Evolutionary conservation across 352 stramenopile species (phyloP), one percentile per base, ranked within the genome.

Genomic region (Albugo laibachii): DNA sequence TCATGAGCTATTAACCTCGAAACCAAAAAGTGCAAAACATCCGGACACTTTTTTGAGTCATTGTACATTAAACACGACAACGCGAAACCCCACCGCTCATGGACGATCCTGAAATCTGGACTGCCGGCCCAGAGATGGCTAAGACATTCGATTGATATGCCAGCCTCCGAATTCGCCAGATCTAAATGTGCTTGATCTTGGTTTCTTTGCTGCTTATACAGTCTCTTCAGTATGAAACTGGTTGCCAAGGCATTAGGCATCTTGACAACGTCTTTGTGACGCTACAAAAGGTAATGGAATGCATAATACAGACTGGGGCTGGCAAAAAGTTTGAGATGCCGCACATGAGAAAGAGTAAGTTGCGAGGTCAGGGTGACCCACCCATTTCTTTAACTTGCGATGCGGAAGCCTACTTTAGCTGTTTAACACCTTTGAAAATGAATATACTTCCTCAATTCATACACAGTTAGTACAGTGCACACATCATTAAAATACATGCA

Each of bases 141-240:
- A 47, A 47, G 27, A 56, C 21, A 56, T 56, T 24, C 43, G 38
- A 16, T 19, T 52, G 13, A 19, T 47, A 4, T 50, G 35, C 15
- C 50, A 56, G 27, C 45, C 50, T 2, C 21, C 50, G n/a, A 43
- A 52, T 11, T 56, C 50, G 1, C 44, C 50, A 14, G 44, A 56
- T 20, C 36, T 56, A 20, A 56, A 56, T 47, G 45, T 56, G 14
- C 50, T 56, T 14, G 50, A 56, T 46, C 45, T 56, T 20, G 44
- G 43, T n/a, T 52, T 51, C 21, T 56, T 56, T 31, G 36, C 46
- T 36, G 19, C 50, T n/a, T 8, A 52, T 56, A 8, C 50, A 56
- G 42, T n/a, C 34, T 11, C 19, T 56, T 31, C 50, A 56, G 45
- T 36, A 55, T 14, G 6, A 35, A 48, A 8, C 42, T 41, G 36